Percentiles rank a stretch among this genome's conserved stretches.
Conservation (phyloP, 1,139 yeast genomes). For the Candida mesenterica region DNA sequence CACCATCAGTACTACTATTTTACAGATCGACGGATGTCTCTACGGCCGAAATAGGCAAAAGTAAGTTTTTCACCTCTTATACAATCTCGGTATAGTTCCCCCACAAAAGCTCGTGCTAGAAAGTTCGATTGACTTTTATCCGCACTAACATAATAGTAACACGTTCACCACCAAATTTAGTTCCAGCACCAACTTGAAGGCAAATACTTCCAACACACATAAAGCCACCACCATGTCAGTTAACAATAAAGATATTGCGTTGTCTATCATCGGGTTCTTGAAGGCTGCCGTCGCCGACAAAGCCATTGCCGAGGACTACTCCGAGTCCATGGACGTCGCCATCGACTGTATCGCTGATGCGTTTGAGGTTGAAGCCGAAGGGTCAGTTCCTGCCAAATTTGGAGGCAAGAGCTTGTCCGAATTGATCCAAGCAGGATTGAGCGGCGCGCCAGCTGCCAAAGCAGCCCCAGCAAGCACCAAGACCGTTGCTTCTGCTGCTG, state of each 20-base stretch:
- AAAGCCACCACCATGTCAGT: background rate
- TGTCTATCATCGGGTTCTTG: conserved; percentile 73
- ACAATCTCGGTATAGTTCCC: too few relatives aligned
- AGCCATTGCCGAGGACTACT: conserved; percentile 71
- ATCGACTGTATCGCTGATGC: conserved; percentile 90
- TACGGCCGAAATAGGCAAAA: too few relatives aligned
- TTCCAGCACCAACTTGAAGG: background rate
- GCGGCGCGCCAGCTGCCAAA: conserved; percentile 20
- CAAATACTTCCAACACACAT: background rate
- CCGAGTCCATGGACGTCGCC: conserved; percentile 94
- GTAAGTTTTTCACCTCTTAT: too few relatives aligned
- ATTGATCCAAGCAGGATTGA: conserved; percentile 31
- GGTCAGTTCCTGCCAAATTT: conserved; percentile 31
- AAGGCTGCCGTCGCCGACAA: conserved; percentile 59
- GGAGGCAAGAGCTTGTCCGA: conserved; percentile 46
- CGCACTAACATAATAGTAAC: too few relatives aligned
- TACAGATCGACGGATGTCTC: too few relatives aligned
- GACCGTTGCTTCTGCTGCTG: conserved; percentile 29
- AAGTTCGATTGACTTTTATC: too few relatives aligned
- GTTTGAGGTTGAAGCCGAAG: conserved; percentile 61
- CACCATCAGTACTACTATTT: too few relatives aligned
- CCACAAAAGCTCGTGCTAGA: too few relatives aligned
- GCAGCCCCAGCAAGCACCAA: conserved; percentile 21
- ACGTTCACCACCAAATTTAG: background rate
- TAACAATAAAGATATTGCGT: conserved; percentile 59